Percentiles rank a stretch among this genome's conserved stretches.
phyloP scores from a whole-genome alignment of 352 stramenopile genomes.

The Phytophthora gonapodyides region DNA sequence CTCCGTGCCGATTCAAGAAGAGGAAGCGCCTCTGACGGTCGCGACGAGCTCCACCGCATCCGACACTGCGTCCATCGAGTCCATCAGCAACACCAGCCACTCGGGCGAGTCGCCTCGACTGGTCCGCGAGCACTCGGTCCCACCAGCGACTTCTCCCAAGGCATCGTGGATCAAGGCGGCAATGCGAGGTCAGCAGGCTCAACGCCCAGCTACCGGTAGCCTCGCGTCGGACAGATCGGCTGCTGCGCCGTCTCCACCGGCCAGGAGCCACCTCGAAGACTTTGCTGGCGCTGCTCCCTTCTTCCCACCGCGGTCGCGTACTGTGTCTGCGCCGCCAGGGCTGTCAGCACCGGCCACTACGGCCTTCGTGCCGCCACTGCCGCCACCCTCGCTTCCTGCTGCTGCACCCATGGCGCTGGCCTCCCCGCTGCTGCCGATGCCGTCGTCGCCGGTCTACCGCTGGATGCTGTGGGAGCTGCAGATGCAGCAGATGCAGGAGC shows the following conservation, averaged over 20 bases:
- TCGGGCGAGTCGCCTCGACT: constrained; percentile 3
- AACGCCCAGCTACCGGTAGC: background rate
- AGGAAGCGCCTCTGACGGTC: constrained; percentile 6
- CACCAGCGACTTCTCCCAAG: constrained; percentile 19
- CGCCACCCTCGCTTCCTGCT: background rate
- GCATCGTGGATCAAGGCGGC: constrained; percentile 28
- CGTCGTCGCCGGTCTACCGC: constrained; percentile 13
- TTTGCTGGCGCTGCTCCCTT: constrained; percentile 8
- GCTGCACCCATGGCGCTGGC: background rate
- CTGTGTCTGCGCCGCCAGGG: constrained; percentile 3
- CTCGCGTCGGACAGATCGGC: constrained; percentile 1
- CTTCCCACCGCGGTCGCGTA: background rate
- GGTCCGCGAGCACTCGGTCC: constrained; percentile 5
- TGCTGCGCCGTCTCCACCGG: background rate
- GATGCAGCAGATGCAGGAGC: constrained; percentile 23
- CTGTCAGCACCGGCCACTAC: background rate
- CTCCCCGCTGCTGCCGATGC: constrained; percentile 8
- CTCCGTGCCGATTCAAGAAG: background rate
- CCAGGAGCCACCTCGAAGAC: background rate
- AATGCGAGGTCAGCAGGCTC: constrained; percentile 9
- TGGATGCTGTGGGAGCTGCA: constrained; percentile 30
- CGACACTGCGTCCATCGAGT: constrained; percentile 1
- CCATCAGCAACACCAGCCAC: background rate
- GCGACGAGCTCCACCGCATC: constrained; percentile 7
- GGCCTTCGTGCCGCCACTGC: background rate